Evolutionary conservation across 805 yeast species (phyloP).

Genomic region (Suhomyces sp.): DNA sequence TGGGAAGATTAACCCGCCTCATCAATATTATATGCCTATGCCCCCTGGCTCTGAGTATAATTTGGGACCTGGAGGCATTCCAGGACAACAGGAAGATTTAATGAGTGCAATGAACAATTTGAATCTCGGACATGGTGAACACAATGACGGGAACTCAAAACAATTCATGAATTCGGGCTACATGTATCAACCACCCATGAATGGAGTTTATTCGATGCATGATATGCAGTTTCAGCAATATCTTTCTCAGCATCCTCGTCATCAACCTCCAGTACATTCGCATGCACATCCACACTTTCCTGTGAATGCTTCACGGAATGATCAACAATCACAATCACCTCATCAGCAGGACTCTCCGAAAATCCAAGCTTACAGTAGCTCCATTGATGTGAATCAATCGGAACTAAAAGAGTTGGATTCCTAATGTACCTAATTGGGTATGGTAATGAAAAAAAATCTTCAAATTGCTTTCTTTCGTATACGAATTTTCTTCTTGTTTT

Average conservation of each 20-base stretch:
- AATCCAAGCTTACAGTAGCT: not conserved
- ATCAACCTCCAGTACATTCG: constrained; percentile 4
- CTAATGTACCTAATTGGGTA: not conserved
- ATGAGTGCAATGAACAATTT: constrained; percentile 13
- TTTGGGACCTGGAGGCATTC: not conserved
- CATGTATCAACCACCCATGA: constrained; percentile 13
- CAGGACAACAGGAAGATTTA: constrained; percentile 10
- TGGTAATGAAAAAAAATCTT: not conserved
- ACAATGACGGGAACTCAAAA: constrained; percentile 2
- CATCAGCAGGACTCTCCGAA: not conserved
- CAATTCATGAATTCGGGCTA: constrained; percentile 10
- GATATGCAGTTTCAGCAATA: constrained; percentile 16
- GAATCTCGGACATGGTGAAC: constrained; percentile 9
- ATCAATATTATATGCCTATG: constrained; percentile 4
- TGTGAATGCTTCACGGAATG: not conserved
- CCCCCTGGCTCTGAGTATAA: constrained; percentile 5
- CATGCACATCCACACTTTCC: constrained; percentile 2
- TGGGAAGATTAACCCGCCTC: not conserved
- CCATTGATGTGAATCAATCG: not conserved
- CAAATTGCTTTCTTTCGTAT: not conserved
- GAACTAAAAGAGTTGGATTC: not conserved
- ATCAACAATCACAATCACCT: not conserved
- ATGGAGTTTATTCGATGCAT: constrained; percentile 13
- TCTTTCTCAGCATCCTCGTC: constrained; percentile 10
- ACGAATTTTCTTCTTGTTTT: not conserved